Conservation (phyloP, 2,329 filamentous ascomycete species). For the Didymella pomorum region DNA sequence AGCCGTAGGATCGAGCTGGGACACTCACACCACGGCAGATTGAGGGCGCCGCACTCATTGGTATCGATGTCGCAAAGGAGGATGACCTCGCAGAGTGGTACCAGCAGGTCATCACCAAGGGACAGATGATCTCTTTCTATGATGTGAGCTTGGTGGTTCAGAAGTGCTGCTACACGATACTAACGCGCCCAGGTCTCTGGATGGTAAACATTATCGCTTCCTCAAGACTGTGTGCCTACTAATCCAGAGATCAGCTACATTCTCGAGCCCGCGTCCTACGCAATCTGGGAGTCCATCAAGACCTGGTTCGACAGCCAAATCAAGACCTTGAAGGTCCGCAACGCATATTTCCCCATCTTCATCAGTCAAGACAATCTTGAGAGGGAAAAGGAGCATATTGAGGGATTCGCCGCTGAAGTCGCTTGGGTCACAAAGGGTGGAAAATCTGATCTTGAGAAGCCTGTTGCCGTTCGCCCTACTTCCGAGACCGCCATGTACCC, state of each 20-base stretch:
- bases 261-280: slow-evolving; percentile 70
- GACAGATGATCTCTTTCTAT: slow-evolving; percentile 97
- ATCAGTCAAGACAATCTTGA: slow-evolving; percentile 83
- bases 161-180: neutral
- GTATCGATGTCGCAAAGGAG: slow-evolving; percentile 84
- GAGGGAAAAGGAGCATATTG: slow-evolving; percentile 92
- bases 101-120: slow-evolving; percentile 95
- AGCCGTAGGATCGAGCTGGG: neutral
- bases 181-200: slow-evolving; percentile 30
- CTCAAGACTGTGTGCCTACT: neutral
- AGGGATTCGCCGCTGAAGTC: slow-evolving; percentile 93
- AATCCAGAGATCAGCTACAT: slow-evolving; percentile 68
- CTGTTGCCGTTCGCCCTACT: slow-evolving; percentile 73
- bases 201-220: slow-evolving; percentile 23
- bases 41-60: slow-evolving; percentile 74
- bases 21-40: slow-evolving; percentile 44
- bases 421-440: slow-evolving; percentile 92
- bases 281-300: slow-evolving; percentile 73
- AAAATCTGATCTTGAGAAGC: slow-evolving; percentile 88
- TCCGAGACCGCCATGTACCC: slow-evolving; percentile 89
- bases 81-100: slow-evolving; percentile 96
- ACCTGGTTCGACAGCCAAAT: slow-evolving; percentile 70
- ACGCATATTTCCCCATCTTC: slow-evolving; percentile 94
- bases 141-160: slow-evolving; percentile 61
- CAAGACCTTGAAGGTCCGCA: slow-evolving; percentile 89